These are phyloP conservation scores for Acer negundo DNA, from an alignment of 345 rosid species.

Conservation along the genomic window DNA sequence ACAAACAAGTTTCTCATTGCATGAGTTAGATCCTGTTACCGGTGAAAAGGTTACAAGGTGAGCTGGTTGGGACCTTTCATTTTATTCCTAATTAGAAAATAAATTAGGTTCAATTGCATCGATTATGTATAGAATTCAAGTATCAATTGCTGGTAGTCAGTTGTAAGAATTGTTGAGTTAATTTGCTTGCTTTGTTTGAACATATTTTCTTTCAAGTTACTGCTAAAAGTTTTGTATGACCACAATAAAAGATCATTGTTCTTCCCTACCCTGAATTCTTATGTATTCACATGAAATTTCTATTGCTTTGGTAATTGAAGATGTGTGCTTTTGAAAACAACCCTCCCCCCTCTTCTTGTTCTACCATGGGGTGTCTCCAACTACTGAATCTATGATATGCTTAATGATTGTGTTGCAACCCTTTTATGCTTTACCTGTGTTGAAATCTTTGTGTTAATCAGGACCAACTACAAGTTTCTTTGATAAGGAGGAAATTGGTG, in stretches of 20 bases:
- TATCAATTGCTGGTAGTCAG: neutral
- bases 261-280: neutral
- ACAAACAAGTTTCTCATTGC: slow-evolving; percentile 59
- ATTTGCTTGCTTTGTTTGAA: neutral
- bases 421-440: neutral
- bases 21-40: slow-evolving; percentile 48
- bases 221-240: neutral
- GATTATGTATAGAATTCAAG: neutral
- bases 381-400: neutral
- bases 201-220: neutral
- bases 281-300: neutral
- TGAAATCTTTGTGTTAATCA: neutral
- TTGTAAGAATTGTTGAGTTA: neutral
- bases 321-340: neutral
- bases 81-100: neutral
- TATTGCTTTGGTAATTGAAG: neutral
- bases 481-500: neutral
- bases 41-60: slow-evolving; percentile 52
- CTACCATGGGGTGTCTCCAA: too few relatives aligned
- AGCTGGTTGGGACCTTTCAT: slow-evolving; percentile 12
- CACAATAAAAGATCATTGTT: neutral
- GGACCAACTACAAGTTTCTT: neutral
- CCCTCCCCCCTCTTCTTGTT: too few relatives aligned
- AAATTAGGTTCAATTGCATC: slow-evolving; percentile 1
- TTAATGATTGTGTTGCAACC: neutral